Evolutionary conservation across 2,329 filamentous ascomycete species (phyloP), one percentile per base, ranked within the genome.

Genomic region (Orbilia oligospora): DNA sequence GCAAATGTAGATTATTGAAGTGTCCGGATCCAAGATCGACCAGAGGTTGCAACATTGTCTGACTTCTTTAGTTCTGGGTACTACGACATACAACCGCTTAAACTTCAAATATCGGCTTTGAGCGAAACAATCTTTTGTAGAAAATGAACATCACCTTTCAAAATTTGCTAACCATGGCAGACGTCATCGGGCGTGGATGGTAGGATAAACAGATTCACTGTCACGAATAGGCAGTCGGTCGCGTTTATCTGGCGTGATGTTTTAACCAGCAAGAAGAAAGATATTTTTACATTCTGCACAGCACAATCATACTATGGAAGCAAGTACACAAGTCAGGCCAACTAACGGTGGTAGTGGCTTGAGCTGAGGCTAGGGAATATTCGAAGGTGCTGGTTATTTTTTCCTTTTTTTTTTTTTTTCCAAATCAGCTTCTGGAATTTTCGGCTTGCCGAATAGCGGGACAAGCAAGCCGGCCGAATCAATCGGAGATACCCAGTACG

Each of bases 361-460:
- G 33, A 44, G 12, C 20, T 44, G 64, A 49, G 55, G 71, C 53
- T 75, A 30, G 38, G n/a, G 53, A 75, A 69, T 64, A 64, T 63
- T n/a, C n/a, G n/a, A n/a, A n/a, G 71, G 48, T 58, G 46, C 36
- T 5, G 36, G 44, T 41, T 18, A 10, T 41, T 58, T 12, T 12
- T 6, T 30, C 27, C n/a, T 18, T 16, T 41, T 58, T 12, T 12
- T 6, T 18, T 16, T 41, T 58, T 12, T 12, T 6, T 30, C 27
- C n/a, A 46, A 66, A 41, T 56, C 73, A 61, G 67, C 67, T 68
- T 71, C 49, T 58, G 66, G 63, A 51, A 51, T 51, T 63, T 18
- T 71, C 67, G 72, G 67, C 53, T 58, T 77, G 49, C 72, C 72
- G 72, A 71, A 12, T 18, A n/a, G 41, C 14, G 8, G n/a, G 41